Evolutionary conservation across 2,329 filamentous ascomycete genomes (phyloP).

Genomic region (Aspergillus felis): DNA sequence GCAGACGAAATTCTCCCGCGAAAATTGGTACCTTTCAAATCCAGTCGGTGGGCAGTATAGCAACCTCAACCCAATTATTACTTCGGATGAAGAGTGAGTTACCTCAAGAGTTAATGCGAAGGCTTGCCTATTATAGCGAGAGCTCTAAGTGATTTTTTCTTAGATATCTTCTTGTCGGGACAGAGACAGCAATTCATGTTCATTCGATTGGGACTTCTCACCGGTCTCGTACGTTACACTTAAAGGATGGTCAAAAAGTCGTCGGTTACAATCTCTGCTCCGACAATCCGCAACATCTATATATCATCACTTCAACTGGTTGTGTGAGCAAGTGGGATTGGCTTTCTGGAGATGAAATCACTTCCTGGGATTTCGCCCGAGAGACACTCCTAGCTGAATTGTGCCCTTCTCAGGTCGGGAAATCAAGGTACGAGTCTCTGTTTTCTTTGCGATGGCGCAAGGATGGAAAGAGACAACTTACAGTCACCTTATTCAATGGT

Average conservation of each 20-base stretch:
- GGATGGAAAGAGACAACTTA: slow-evolving; percentile 37
- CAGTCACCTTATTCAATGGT: slow-evolving; percentile 17
- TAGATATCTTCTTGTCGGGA: slow-evolving; percentile 71
- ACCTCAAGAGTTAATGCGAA: not conserved
- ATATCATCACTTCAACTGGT: slow-evolving; percentile 50
- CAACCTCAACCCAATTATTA: slow-evolving; percentile 55
- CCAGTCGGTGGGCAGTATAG: slow-evolving; percentile 54
- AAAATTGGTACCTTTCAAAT: slow-evolving; percentile 47
- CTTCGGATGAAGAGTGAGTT: slow-evolving; percentile 52
- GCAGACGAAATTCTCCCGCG: slow-evolving; percentile 4
- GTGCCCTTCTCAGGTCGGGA: slow-evolving; percentile 12
- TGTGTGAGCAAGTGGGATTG: slow-evolving; percentile 58
- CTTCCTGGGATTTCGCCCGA: slow-evolving; percentile 41
- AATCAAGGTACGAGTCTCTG: slow-evolving; percentile 30
- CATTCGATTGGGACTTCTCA: slow-evolving; percentile 80
- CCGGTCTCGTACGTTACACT: slow-evolving; percentile 66
- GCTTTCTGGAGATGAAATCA: slow-evolving; percentile 44
- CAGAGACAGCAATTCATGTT: slow-evolving; percentile 70
- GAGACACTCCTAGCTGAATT: slow-evolving; percentile 32
- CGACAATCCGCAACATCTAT: slow-evolving; percentile 49
- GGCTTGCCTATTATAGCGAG: not conserved
- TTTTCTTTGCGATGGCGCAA: slow-evolving; percentile 37
- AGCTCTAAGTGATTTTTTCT: slow-evolving; percentile 3
- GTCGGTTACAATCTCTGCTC: slow-evolving; percentile 51
- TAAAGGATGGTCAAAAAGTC: slow-evolving; percentile 47